Evolutionary conservation across 108 stramenopile genomes (phyloP).

Genomic region (Chaetoceros muelleri): DNA sequence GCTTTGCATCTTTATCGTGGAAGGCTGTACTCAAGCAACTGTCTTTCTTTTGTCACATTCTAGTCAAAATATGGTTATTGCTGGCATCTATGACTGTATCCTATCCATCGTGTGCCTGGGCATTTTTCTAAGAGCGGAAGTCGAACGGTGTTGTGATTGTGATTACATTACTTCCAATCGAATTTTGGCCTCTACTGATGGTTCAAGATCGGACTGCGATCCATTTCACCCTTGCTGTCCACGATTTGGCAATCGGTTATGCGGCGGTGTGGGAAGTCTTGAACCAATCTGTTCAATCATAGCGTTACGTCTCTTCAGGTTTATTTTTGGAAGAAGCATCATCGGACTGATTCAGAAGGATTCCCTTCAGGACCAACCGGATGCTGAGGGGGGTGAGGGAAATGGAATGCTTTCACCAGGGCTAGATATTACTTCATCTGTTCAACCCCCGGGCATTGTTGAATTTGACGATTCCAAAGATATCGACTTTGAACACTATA

Average conservation of each 20-base stretch:
- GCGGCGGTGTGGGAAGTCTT: slow-evolving; percentile 62
- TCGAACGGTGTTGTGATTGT: slow-evolving; percentile 45
- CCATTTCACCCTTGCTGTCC: slow-evolving; percentile 21
- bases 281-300: slow-evolving; percentile 69
- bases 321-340: too few relatives aligned
- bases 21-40: not conserved
- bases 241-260: slow-evolving; percentile 42
- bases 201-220: not conserved
- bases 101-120: slow-evolving; percentile 36
- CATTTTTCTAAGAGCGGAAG: slow-evolving; percentile 49
- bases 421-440: too few relatives aligned
- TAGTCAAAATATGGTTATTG: slow-evolving; percentile 4
- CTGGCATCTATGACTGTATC: slow-evolving; percentile 36
- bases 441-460: too few relatives aligned
- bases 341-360: too few relatives aligned
- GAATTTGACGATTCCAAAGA: slow-evolving; percentile 21
- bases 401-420: too few relatives aligned
- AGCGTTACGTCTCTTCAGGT: slow-evolving; percentile 50
- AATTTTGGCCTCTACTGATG: slow-evolving; percentile 1
- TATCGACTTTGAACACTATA: slow-evolving; percentile 12
- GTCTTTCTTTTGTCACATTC: not conserved
- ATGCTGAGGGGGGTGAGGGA: too few relatives aligned
- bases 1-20: not conserved
- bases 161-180: not conserved
- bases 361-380: too few relatives aligned